Conservation (phyloP, 2,329 filamentous ascomycete genomes). For the Trichoderma lentiforme region DNA sequence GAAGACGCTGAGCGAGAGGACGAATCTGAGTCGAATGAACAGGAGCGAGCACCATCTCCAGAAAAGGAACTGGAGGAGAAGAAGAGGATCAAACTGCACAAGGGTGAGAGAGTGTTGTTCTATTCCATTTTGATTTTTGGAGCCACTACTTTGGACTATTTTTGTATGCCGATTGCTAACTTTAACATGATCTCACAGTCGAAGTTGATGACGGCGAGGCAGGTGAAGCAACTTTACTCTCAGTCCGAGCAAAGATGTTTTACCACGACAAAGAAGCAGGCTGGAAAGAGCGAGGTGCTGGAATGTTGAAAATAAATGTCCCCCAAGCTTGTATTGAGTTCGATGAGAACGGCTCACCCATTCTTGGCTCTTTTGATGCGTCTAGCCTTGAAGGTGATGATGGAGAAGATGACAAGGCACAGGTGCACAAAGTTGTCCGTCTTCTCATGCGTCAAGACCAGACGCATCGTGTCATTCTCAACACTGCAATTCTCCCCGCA, state of each 20-base stretch:
- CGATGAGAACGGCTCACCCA: conserved; percentile 48
- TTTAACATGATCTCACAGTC: conserved; percentile 45
- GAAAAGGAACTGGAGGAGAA: conserved; percentile 60
- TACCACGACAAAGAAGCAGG: conserved; percentile 66
- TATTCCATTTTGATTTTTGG: background rate
- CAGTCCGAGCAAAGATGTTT: conserved; percentile 80
- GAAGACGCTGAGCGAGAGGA: conserved; percentile 40
- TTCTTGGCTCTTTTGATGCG: conserved; percentile 54
- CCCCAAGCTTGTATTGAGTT: conserved; percentile 55
- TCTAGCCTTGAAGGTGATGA: conserved; percentile 43
- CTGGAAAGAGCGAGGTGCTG: conserved; percentile 88
- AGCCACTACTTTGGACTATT: background rate
- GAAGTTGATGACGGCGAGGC: conserved; percentile 82
- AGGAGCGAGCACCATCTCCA: conserved; percentile 43
- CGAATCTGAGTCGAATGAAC: conserved; percentile 44
- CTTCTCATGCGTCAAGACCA: conserved; percentile 91
- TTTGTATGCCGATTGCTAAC: background rate
- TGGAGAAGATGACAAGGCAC: conserved; percentile 23
- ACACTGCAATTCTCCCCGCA: conserved; percentile 73
- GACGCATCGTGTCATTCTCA: conserved; percentile 80
- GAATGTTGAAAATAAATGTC: conserved; percentile 81
- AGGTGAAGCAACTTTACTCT: conserved; percentile 71
- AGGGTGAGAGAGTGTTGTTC: conserved; percentile 51
- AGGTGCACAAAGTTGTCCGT: conserved; percentile 54
- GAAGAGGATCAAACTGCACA: conserved; percentile 64